Conservation (phyloP, 305 asterid species). For the Fraxinus xanthoxyloides region DNA sequence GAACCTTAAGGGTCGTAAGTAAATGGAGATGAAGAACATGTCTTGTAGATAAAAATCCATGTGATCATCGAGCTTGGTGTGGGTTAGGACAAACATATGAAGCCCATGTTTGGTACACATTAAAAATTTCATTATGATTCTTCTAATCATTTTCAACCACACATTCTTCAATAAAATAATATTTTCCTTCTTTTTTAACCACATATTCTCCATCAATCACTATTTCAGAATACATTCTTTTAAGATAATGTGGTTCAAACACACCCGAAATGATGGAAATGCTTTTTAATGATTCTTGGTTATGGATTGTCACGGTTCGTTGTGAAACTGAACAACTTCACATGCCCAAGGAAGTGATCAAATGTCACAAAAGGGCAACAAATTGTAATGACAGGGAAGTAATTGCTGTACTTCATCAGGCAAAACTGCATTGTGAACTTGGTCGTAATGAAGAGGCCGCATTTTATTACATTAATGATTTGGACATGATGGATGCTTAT, state of each 20-base stretch:
- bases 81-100: conserved; percentile 95
- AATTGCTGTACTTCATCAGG: conserved; percentile 73
- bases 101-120: no score
- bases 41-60: conserved; percentile 83
- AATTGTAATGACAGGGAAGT: conserved; percentile 66
- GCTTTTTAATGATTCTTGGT: conserved; percentile 77
- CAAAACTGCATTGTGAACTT: conserved; percentile 69
- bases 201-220: no score
- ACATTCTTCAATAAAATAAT: no score
- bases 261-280: conserved; percentile 91
- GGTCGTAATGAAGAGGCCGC: conserved; percentile 60
- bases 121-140: no score
- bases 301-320: conserved; percentile 97
- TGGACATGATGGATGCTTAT: conserved; percentile 90
- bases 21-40: conserved; percentile 90
- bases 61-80: conserved; percentile 95
- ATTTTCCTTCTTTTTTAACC: no score
- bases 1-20: conserved; percentile 94
- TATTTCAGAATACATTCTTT: no score
- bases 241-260: no score
- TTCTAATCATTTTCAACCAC: no score
- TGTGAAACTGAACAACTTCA: conserved; percentile 79
- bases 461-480: conserved; percentile 77
- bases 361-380: conserved; percentile 73
- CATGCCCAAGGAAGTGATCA: conserved; percentile 88